Conservation (phyloP, 2,329 filamentous ascomycete genomes). For the Verticillium dahliae region DNA sequence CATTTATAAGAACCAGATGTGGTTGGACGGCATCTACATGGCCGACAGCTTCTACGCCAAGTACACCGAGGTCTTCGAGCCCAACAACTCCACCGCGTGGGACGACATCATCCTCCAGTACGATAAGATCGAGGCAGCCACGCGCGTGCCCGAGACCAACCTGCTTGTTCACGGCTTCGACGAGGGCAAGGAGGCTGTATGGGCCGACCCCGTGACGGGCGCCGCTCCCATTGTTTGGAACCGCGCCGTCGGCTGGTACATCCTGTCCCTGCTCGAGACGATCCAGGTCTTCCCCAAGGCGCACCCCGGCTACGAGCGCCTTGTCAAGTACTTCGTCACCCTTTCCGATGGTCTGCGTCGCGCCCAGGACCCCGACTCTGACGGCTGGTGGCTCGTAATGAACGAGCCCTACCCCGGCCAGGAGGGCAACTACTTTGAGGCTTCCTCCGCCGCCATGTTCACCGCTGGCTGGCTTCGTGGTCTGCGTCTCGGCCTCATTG, state of each 20-base stretch:
- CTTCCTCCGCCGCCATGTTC: slow-evolving; percentile 53
- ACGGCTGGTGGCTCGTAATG: slow-evolving; percentile 55
- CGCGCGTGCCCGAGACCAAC: slow-evolving; percentile 27
- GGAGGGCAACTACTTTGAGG: slow-evolving; percentile 54
- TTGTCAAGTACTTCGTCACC: slow-evolving; percentile 30
- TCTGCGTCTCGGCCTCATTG: slow-evolving; percentile 19
- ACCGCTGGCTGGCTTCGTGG: slow-evolving; percentile 44
- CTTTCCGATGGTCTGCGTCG: slow-evolving; percentile 33
- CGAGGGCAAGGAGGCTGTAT: slow-evolving; percentile 37
- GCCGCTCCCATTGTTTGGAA: slow-evolving; percentile 47
- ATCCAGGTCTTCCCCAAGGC: slow-evolving; percentile 35
- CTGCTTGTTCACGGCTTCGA: slow-evolving; percentile 51
- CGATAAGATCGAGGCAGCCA: slow-evolving; percentile 35
- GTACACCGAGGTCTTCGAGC: slow-evolving; percentile 31
- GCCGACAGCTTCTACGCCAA: slow-evolving; percentile 35
- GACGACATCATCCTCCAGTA: slow-evolving; percentile 38
- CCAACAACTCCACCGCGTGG: slow-evolving; percentile 31
- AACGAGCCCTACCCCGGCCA: slow-evolving; percentile 36
- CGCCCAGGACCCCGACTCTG: slow-evolving; percentile 29
- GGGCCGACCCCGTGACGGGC: slow-evolving; percentile 43
- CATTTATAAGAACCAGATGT: slow-evolving; percentile 47
- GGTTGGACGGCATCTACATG: slow-evolving; percentile 51
- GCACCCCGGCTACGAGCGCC: slow-evolving; percentile 26
- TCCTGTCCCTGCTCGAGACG: slow-evolving; percentile 42
- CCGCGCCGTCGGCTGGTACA: slow-evolving; percentile 46